Base-by-base conservation (phyloP, 768 basidiomycete genomes). In the Postia placenta region DNA sequence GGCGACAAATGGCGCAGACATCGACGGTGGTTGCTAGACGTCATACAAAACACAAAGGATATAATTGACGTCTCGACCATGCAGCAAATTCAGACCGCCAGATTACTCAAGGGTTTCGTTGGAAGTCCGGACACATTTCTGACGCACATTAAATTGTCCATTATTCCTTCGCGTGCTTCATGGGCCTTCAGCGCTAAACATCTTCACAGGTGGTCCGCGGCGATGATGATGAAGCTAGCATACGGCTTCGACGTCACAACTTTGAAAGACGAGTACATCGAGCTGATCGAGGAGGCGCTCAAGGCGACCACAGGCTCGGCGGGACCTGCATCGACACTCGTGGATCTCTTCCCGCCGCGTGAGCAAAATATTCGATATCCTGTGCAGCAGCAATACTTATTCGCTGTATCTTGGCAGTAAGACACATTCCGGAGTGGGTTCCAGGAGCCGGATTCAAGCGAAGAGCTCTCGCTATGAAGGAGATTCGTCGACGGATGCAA, bases 321-420 rank as follows among this genome's bases (percentile, higher is more conserved):
- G 12, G 59, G 54, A 17, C 61, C 61, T 14, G 65, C 59, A n/a
- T 55, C 64, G 12, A 56, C 63, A 49, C 57, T 67, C 19, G 65
- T 67, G 9, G 65, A 67, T 49, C 63, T 67, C 53, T 60, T 67
- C 46, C 65, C 65, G 6, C 41, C 56, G 28, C 45, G 65, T 67
- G 52, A 42, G 65, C n/a, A n/a, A n/a, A n/a, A n/a, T 45, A 9
- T 23, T 42, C 26, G 22, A 33, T 7, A 15, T 33, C 4, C 5
- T 36, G 30, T 45, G 9, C 26, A n/a, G n/a, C 24, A 12, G 11
- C 36, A 7, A 37, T n/a, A n/a, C 22, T 35, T 11, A n/a, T 5
- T 19, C 23, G 26, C 30, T 30, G 11, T 17, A 7, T 17, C 14
- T 22, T 22, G n/a, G 14, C 50, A 58, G 57, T 58, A n/a, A 44